Evolutionary conservation across 176 grass and related monocot genomes (phyloP).

Genomic region (Rhynchospora breviuscula): DNA sequence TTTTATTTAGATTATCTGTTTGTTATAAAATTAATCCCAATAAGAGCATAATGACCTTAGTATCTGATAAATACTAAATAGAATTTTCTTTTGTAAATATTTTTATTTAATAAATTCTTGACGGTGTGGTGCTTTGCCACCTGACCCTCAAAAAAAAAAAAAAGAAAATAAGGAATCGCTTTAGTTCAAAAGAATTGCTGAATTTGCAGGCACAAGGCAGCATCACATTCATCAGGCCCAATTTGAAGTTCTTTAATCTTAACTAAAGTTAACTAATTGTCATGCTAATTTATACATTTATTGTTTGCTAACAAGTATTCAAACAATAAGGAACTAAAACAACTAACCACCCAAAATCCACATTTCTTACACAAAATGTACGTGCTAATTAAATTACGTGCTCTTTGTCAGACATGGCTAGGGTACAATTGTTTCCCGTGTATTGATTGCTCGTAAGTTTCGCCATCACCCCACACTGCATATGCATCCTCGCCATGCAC

Average conservation of each 20-base stretch:
- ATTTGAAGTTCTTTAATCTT: neutral
- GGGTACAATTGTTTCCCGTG: slow-evolving; percentile 37
- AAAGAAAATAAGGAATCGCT: too few species aligned
- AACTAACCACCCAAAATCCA: neutral
- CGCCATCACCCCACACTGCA: slow-evolving; percentile 80
- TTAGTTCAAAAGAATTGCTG: too few species aligned
- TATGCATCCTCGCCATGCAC: slow-evolving; percentile 80
- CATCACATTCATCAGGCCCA: neutral
- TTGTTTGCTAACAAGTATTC: neutral
- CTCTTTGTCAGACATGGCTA: slow-evolving; percentile 25
- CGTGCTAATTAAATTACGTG: slow-evolving; percentile 32
- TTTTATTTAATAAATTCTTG: too few species aligned
- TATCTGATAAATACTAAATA: neutral
- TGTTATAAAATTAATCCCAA: neutral
- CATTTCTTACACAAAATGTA: neutral
- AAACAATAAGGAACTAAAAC: neutral
- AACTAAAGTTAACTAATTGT: neutral
- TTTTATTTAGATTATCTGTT: neutral
- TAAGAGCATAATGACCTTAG: neutral
- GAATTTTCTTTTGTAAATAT: neutral
- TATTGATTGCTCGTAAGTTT: slow-evolving; percentile 74
- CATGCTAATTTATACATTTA: neutral
- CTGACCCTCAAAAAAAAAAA: too few species aligned
- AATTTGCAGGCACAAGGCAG: neutral
- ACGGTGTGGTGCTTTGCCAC: too few species aligned